Conservation (phyloP, 1,284 basidiomycete genomes). For the Sporisorium scitamineum region DNA sequence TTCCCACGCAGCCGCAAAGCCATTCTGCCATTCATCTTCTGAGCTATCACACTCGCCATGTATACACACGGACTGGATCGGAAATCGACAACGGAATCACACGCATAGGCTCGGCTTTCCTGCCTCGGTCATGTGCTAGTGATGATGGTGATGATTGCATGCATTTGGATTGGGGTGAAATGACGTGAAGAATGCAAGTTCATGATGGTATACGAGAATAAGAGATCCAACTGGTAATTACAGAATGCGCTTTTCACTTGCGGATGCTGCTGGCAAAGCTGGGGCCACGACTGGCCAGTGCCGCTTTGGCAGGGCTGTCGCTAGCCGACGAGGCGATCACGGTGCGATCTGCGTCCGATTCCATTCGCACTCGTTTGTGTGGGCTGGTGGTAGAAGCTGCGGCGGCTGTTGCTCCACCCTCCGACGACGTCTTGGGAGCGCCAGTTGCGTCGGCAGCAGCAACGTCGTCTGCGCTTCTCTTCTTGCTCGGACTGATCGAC, state of each 20-base stretch:
- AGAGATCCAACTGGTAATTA: neutral
- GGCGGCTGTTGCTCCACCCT: no score
- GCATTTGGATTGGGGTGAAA: neutral
- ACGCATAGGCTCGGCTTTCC: neutral
- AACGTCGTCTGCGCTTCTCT: slow-evolving; percentile 37
- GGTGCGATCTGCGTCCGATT: slow-evolving; percentile 22
- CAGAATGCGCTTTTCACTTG: neutral
- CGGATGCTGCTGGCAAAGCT: slow-evolving; percentile 38
- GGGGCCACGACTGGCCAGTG: slow-evolving; percentile 33
- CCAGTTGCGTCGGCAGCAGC: slow-evolving; percentile 3
- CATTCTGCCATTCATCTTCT: slow-evolving; percentile 78
- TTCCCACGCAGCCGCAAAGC: slow-evolving; percentile 78
- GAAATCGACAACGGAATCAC: neutral
- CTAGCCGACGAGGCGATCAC: slow-evolving; percentile 1
- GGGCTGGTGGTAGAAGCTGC: slow-evolving; percentile 10
- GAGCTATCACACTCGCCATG: slow-evolving; percentile 12
- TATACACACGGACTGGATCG: neutral
- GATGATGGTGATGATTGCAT: neutral
- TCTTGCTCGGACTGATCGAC: slow-evolving; percentile 35
- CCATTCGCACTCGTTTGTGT: slow-evolving; percentile 45
- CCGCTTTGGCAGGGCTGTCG: slow-evolving; percentile 36
- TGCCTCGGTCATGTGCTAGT: neutral
- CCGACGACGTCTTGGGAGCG: neutral
- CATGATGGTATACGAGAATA: slow-evolving; percentile 10
- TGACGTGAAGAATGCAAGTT: neutral